Conservation (phyloP, 106 monocot genomes). For the Phalaenopsis aphrodite region DNA sequence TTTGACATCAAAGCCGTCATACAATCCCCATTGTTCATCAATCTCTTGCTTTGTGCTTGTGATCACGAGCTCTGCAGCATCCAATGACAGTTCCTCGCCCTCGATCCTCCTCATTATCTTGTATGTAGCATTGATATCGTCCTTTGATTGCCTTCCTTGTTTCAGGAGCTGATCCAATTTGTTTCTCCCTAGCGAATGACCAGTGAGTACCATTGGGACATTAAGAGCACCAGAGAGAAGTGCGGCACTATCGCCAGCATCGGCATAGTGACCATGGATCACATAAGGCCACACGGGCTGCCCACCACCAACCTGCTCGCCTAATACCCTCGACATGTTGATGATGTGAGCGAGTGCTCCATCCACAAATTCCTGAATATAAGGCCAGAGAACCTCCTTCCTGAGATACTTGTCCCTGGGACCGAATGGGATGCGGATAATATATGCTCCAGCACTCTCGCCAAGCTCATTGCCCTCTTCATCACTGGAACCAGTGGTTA, state of each 20-base stretch:
- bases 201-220: slow-evolving; percentile 94
- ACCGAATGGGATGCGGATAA: slow-evolving; percentile 81
- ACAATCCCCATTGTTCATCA: slow-evolving; percentile 97
- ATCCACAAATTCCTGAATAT: slow-evolving; percentile 90
- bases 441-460: slow-evolving; percentile 89
- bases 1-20: slow-evolving; percentile 94
- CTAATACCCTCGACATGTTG: slow-evolving; percentile 84
- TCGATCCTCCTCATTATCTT: slow-evolving; percentile 95
- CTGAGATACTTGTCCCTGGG: slow-evolving; percentile 61
- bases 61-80: slow-evolving; percentile 86
- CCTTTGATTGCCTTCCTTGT: slow-evolving; percentile 78
- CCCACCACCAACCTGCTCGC: slow-evolving; percentile 80
- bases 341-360: slow-evolving; percentile 75
- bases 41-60: slow-evolving; percentile 95
- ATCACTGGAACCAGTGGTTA: slow-evolving; percentile 59
- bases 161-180: slow-evolving; percentile 88
- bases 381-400: slow-evolving; percentile 86
- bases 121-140: slow-evolving; percentile 92
- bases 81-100: slow-evolving; percentile 82
- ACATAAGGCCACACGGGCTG: slow-evolving; percentile 90
- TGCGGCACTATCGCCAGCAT: slow-evolving; percentile 88
- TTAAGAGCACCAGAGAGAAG: slow-evolving; percentile 88
- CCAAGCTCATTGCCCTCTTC: slow-evolving; percentile 60
- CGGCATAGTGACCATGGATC: slow-evolving; percentile 91
- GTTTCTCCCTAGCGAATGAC: slow-evolving; percentile 92